Percentiles rank a stretch among this genome's conserved stretches.
phyloP scores from a whole-genome alignment of 495 filamentous ascomycete species.

The Penicillium salamii region DNA sequence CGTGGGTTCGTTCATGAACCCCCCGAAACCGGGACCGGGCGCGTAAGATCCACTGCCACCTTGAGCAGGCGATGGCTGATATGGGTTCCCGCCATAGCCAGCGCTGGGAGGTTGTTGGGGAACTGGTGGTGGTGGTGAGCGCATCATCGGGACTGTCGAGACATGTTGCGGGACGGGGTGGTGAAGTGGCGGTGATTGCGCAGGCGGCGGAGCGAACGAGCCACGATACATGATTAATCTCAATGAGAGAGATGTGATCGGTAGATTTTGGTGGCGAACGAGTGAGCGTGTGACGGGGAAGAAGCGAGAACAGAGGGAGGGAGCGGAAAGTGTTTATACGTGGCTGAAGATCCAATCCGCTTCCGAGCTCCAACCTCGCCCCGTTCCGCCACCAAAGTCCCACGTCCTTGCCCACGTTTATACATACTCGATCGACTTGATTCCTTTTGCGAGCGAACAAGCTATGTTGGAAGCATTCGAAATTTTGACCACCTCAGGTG shows the following conservation, averaged over 20 bases:
- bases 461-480: constrained; percentile 93
- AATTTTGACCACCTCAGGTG: constrained; percentile 90
- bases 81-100: constrained; percentile 68
- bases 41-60: constrained; percentile 56
- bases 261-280: background rate
- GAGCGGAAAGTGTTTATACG: constrained; percentile 38
- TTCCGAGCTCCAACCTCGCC: constrained; percentile 27
- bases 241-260: constrained; percentile 5
- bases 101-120: constrained; percentile 69
- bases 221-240: constrained; percentile 71
- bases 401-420: constrained; percentile 8
- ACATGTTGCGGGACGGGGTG: constrained; percentile 98
- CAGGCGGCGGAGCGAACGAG: constrained; percentile 69
- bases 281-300: constrained; percentile 9
- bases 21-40: constrained; percentile 64
- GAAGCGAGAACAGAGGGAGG: constrained; percentile 9
- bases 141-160: constrained; percentile 96
- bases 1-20: constrained; percentile 94
- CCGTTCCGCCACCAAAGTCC: constrained; percentile 37
- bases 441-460: background rate
- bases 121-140: constrained; percentile 86
- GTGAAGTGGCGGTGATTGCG: constrained; percentile 92
- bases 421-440: constrained; percentile 3
- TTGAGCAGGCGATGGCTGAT: constrained; percentile 53
- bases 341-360: constrained; percentile 38